Conservation (phyloP, 2,329 filamentous ascomycete species). For the Fusarium haematococcum region DNA sequence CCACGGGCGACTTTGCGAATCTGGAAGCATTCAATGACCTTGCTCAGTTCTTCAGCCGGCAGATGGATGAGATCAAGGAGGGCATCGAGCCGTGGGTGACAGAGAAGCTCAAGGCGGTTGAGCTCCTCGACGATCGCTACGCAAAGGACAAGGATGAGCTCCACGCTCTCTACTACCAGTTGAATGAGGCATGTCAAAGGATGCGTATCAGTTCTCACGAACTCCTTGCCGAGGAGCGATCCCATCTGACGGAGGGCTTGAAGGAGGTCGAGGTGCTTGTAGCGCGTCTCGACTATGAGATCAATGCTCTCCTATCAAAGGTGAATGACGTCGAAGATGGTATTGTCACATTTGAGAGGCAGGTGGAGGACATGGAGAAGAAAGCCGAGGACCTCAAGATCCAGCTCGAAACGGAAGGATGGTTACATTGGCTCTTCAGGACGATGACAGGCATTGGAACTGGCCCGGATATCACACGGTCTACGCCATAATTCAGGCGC, state of each 20-base stretch:
- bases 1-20: slow-evolving; percentile 40
- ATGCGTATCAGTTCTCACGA: slow-evolving; percentile 76
- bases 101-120: slow-evolving; percentile 66
- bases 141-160: slow-evolving; percentile 74
- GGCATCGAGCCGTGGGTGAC: slow-evolving; percentile 72
- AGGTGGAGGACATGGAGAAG: slow-evolving; percentile 78
- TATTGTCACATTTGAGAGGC: slow-evolving; percentile 81
- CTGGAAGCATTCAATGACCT: slow-evolving; percentile 60
- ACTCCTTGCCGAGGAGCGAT: slow-evolving; percentile 76
- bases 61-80: slow-evolving; percentile 63
- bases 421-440: slow-evolving; percentile 73
- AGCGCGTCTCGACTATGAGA: slow-evolving; percentile 92
- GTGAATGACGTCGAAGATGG: slow-evolving; percentile 90
- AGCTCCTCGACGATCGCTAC: slow-evolving; percentile 71
- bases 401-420: slow-evolving; percentile 73
- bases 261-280: slow-evolving; percentile 84
- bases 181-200: slow-evolving; percentile 76
- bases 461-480: slow-evolving; percentile 65
- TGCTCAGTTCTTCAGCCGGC: slow-evolving; percentile 65
- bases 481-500: slow-evolving; percentile 29
- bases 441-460: slow-evolving; percentile 71
- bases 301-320: slow-evolving; percentile 81
- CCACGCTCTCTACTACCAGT: slow-evolving; percentile 74
- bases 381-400: slow-evolving; percentile 71
- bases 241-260: slow-evolving; percentile 75